Evolutionary conservation across 129 eudicot species (phyloP), one percentile per base, ranked within the genome.

Genomic region (Arctium minus): DNA sequence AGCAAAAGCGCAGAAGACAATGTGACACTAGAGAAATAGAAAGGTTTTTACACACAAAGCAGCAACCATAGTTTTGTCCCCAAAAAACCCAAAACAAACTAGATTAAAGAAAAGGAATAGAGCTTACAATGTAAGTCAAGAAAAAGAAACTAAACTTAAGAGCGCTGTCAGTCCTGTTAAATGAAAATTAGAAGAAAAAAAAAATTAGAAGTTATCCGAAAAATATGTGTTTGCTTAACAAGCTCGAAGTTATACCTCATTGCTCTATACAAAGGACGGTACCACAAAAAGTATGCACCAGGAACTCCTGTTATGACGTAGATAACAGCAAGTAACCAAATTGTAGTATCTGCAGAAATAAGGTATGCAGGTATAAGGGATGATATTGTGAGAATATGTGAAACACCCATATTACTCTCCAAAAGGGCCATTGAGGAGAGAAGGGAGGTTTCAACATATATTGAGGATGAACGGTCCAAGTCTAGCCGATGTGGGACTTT

Each of bases 181-280:
- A 32, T 50, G 8, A 79, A 72, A 60, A 77, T 68, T 17, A 17
- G 9, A 53, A 35, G 4, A 15, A 50, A 22, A 70, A 78, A 71
- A 72, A 11, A 5, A 35, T 62, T 27, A 73, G 13, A 44, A 29
- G 13, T 64, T 31, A 32, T 30, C 5, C 4, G 46, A n/a, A 30
- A 42, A 73, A 62, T 32, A 12, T 31, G 17, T 32, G 42, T 84
- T 73, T 22, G 53, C 62, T 2, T 73, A 42, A 65, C 64, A 74
- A 84, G 72, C 12, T 44, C 3, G 40, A 6, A 62, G 46, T 65
- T 64, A 84, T 96, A 96, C 99, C 99, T 93, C 94, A 86, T 89
- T 80, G 98, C 99, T 79, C 96, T 93, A 83, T 96, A 96, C 39
- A 93, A 89, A 73, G 99, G 97, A 62, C 96, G 96, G 82, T 96